A percentile compares a stretch with the other conserved stretches of the same genome.
These are phyloP conservation scores for Citrus sp. DNA, from an alignment of 345 rosid species.

Conservation along the genomic window DNA sequence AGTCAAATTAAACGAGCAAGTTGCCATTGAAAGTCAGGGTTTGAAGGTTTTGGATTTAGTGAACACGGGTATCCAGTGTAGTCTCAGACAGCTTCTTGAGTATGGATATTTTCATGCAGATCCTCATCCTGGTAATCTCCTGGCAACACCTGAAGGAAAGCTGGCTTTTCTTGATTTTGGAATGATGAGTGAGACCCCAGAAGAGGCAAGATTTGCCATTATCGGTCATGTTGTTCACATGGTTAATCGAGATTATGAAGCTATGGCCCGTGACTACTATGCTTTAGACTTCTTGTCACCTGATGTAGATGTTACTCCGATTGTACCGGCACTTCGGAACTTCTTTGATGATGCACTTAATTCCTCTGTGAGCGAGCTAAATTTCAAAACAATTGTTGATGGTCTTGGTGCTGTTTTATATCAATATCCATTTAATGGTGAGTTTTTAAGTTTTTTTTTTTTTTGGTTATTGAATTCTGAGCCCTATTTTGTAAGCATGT, in stretches of 20 bases:
- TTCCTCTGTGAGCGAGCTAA: constrained; percentile 90
- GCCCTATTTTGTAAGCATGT: background rate
- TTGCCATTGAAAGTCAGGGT: constrained; percentile 88
- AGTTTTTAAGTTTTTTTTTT: constrained; percentile 3
- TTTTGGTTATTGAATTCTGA: background rate
- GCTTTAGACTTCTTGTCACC: constrained; percentile 75
- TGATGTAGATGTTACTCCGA: constrained; percentile 93
- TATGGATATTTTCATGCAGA: constrained; percentile 97
- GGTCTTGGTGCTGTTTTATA: constrained; percentile 90
- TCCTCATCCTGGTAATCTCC: constrained; percentile 98
- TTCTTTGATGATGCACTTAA: constrained; percentile 94
- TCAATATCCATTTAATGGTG: constrained; percentile 84
- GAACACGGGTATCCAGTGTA: constrained; percentile 91
- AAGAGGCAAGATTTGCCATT: constrained; percentile 91
- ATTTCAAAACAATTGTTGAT: constrained; percentile 88
- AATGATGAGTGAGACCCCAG: constrained; percentile 99
- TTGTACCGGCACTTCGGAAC: constrained; percentile 78
- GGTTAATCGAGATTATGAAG: constrained; percentile 96
- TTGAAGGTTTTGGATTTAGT: constrained; percentile 94
- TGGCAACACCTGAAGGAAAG: constrained; percentile 97
- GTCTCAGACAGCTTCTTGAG: constrained; percentile 91
- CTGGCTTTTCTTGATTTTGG: constrained; percentile 98
- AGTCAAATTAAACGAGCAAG: constrained; percentile 83
- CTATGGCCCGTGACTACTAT: constrained; percentile 96
- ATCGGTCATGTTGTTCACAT: constrained; percentile 92